phyloP scores from a whole-genome alignment of 805 yeast species.

The Saccharomyces jurei region DNA sequence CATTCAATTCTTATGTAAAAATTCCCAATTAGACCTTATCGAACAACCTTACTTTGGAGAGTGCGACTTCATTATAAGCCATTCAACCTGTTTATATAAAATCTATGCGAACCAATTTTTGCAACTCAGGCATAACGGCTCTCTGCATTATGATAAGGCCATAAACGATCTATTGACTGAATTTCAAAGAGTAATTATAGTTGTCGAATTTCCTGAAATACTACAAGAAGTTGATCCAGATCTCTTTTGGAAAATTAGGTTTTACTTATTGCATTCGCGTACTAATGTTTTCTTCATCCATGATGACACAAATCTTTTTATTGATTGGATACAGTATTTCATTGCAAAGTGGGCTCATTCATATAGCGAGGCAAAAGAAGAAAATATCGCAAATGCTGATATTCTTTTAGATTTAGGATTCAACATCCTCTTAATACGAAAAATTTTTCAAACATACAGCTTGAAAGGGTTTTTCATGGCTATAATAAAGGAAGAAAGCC shows the following conservation, averaged over 20 bases:
- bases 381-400: background rate
- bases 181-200: constrained; percentile 11
- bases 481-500: background rate
- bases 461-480: background rate
- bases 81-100: constrained; percentile 13
- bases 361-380: background rate
- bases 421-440: background rate
- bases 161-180: constrained; percentile 7
- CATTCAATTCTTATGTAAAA: constrained; percentile 4
- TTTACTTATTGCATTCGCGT: constrained; percentile 7
- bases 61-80: constrained; percentile 19
- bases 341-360: background rate
- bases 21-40: constrained; percentile 5
- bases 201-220: constrained; percentile 10
- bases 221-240: constrained; percentile 13
- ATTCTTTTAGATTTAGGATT: background rate
- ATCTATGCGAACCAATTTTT: constrained; percentile 15
- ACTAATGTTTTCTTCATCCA: constrained; percentile 5
- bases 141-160: constrained; percentile 9
- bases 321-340: background rate
- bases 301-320: background rate
- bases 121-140: constrained; percentile 7
- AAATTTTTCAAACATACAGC: background rate
- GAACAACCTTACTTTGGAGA: constrained; percentile 6
- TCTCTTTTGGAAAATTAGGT: constrained; percentile 19